Conservation (phyloP, 495 filamentous ascomycete species). For the Coniosporium apollinis region DNA sequence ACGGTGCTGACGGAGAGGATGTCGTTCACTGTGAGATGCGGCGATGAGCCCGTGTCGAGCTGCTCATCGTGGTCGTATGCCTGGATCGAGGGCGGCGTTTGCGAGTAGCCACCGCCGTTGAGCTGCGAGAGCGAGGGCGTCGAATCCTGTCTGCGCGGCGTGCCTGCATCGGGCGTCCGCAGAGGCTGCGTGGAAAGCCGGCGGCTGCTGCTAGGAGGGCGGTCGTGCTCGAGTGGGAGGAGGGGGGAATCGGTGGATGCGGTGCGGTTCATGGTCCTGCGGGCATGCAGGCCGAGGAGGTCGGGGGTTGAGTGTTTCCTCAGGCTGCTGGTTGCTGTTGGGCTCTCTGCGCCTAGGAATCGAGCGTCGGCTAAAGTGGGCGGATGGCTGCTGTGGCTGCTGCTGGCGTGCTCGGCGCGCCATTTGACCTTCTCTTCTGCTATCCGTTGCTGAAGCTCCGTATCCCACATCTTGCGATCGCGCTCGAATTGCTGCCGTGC, state of each 20-base stretch:
- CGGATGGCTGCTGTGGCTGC: neutral
- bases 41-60: conserved; percentile 47
- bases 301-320: conserved; percentile 14
- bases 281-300: conserved; percentile 9
- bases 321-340: conserved; percentile 6
- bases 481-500: conserved; percentile 46
- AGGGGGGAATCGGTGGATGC: conserved; percentile 13
- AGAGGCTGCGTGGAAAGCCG: conserved; percentile 31
- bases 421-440: conserved; percentile 64
- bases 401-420: conserved; percentile 41
- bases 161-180: conserved; percentile 21
- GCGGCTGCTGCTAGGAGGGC: conserved; percentile 30
- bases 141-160: conserved; percentile 20
- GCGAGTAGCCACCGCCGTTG: conserved; percentile 9
- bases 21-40: conserved; percentile 63
- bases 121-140: conserved; percentile 12
- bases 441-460: conserved; percentile 40
- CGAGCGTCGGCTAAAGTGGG: neutral
- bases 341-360: conserved; percentile 12
- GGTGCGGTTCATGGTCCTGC: conserved; percentile 10
- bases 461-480: conserved; percentile 51
- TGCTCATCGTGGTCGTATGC: conserved; percentile 49
- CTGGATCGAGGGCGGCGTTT: conserved; percentile 36
- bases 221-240: conserved; percentile 12
- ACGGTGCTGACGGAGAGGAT: conserved; percentile 78